These are phyloP conservation scores for Monilinia vaccinii-corymbosi DNA, from an alignment of 2,329 filamentous ascomycete species.

Conservation along the genomic window DNA sequence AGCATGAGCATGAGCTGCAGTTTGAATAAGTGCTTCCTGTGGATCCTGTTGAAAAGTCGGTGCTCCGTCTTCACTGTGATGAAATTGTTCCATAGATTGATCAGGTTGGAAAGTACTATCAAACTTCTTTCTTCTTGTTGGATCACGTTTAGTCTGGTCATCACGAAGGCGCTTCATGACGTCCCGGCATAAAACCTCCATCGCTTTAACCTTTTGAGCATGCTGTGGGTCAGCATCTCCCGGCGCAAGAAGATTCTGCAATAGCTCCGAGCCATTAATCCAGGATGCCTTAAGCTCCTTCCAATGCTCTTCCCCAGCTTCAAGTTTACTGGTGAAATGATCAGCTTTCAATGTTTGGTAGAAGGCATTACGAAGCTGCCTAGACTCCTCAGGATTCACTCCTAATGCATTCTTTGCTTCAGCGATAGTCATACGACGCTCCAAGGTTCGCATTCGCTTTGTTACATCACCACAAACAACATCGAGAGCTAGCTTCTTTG, in stretches of 20 bases:
- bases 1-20: slow-evolving; percentile 26
- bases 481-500: slow-evolving; percentile 62
- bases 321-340: slow-evolving; percentile 63
- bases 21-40: slow-evolving; percentile 22
- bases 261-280: slow-evolving; percentile 48
- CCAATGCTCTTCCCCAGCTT: slow-evolving; percentile 64
- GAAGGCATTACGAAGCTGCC: slow-evolving; percentile 57
- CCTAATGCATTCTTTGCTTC: slow-evolving; percentile 66
- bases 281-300: slow-evolving; percentile 58
- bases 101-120: slow-evolving; percentile 18
- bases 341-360: slow-evolving; percentile 55
- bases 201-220: slow-evolving; percentile 48
- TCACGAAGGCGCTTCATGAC: slow-evolving; percentile 70
- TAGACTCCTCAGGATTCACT: slow-evolving; percentile 58
- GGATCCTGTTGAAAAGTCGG: slow-evolving; percentile 23
- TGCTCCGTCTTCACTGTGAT: slow-evolving; percentile 16
- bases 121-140: slow-evolving; percentile 35
- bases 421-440: slow-evolving; percentile 59
- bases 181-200: slow-evolving; percentile 65
- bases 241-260: slow-evolving; percentile 45
- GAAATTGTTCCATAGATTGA: slow-evolving; percentile 20
- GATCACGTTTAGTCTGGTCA: slow-evolving; percentile 49
- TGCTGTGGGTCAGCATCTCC: slow-evolving; percentile 44
- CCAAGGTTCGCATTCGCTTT: slow-evolving; percentile 61
- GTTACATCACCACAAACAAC: slow-evolving; percentile 75